Base-by-base conservation (phyloP, 139 green algal species). In the Picochlorum sp. region DNA sequence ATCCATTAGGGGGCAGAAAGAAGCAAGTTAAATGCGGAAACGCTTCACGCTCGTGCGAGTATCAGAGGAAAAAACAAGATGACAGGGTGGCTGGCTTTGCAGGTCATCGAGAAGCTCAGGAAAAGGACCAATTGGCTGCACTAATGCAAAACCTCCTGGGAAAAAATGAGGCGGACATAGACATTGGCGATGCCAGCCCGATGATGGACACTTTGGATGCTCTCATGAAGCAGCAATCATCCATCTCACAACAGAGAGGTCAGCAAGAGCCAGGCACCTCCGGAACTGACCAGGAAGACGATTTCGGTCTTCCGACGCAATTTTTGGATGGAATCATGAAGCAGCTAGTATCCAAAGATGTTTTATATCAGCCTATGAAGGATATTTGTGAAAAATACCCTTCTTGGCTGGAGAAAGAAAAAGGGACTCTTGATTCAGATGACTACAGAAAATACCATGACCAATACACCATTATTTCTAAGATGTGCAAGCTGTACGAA, bases 291-390 rank as follows among this genome's bases (percentile, higher is more conserved):
- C 18, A 47, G 7, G 39, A 47, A 2, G 39, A 47, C 18, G 39
- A 47, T n/a, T 16, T 26, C 12, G 18, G 18, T 16, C 39, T 47
- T 47, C 22, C 39, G 61, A 62, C 71, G 31, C 62, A 76, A 35
- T 72, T 94, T 32, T 76, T 89, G 5, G 78, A 91, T 41, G 69
- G 70, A 40, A 79, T 94, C 45, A 89, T 94, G 81, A 78, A 83
- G 33, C 80, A 90, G 63, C 72, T 94, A 58, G 73, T 94, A 55
- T 85, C 76, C 61, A 93, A 93, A 69, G 85, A 94, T 4, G 82
- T 94, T 54, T 72, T 94, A 61, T 87, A 91, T 41, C 61, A 82
- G 35, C 83, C 86, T 4, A 83, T 91, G 59, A 85, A 82, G 75
- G 87, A 95, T 25, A 92, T 95, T 43, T 69, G 73, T 9, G 74